Evolutionary conservation across 2,329 filamentous ascomycete species (phyloP).

Genomic region (Microthyrium microscopicum): DNA sequence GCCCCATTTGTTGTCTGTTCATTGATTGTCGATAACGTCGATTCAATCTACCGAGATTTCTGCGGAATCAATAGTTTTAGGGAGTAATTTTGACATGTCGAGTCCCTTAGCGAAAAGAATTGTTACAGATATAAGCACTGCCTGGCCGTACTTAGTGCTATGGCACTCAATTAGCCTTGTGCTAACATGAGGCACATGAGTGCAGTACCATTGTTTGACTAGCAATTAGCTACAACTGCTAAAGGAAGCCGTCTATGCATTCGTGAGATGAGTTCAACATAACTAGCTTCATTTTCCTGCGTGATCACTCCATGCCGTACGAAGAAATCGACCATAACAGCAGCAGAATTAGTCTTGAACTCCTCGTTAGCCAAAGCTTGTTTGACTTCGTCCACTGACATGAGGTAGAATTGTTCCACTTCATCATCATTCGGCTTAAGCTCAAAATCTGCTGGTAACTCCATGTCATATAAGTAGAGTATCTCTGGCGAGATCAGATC

Average conservation of each 20-base stretch:
- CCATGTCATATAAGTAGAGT: slow-evolving; percentile 19
- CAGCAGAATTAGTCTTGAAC: slow-evolving; percentile 18
- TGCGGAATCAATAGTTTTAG: no score
- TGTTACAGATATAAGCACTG: no score
- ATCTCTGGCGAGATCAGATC: slow-evolving; percentile 16
- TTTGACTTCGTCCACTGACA: slow-evolving; percentile 14
- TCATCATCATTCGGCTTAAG: slow-evolving; percentile 16
- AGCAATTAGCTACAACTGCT: slow-evolving; percentile 27
- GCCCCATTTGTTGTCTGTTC: no score
- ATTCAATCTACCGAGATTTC: no score
- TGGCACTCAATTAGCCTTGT: no score
- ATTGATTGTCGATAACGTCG: no score
- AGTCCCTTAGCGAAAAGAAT: no score
- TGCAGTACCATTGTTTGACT: not conserved
- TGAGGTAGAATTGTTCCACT: slow-evolving; percentile 16
- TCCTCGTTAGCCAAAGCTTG: slow-evolving; percentile 12
- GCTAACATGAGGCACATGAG: no score
- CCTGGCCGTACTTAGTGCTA: no score
- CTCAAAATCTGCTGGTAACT: slow-evolving; percentile 12
- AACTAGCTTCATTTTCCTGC: slow-evolving; percentile 15
- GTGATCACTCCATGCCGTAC: slow-evolving; percentile 18
- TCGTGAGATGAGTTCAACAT: slow-evolving; percentile 16
- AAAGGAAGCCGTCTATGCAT: slow-evolving; percentile 14
- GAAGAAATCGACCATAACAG: slow-evolving; percentile 19
- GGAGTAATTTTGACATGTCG: no score